Evolutionary conservation across 495 filamentous ascomycete genomes (phyloP).

Genomic region (Cercophora sp.): DNA sequence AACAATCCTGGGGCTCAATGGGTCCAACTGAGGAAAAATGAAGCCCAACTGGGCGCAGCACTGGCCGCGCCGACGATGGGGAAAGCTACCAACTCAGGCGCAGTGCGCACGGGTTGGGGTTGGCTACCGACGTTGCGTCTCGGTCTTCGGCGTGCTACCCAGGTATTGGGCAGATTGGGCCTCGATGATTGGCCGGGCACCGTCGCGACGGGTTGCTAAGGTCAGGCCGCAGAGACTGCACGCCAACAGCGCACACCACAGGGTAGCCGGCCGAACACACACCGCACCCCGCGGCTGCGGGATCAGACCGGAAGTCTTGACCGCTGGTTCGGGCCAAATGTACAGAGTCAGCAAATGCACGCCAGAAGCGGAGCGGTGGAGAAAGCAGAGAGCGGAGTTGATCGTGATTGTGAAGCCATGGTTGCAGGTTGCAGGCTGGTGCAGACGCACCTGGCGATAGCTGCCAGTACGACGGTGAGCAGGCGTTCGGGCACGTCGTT

Average conservation of each 20-base stretch:
- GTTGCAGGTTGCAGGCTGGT: conserved; percentile 6
- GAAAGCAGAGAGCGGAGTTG: conserved; percentile 2
- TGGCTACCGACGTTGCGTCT: too few species aligned
- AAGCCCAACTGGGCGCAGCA: conserved; percentile 6
- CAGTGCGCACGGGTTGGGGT: too few species aligned
- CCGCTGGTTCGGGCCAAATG: conserved; percentile 9
- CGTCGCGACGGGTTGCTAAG: too few species aligned
- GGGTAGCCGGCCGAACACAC: conserved; percentile 2
- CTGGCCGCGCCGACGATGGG: too few species aligned
- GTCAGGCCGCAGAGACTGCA: conserved; percentile 3
- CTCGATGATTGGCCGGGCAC: conserved; percentile 9
- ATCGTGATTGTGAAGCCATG: conserved; percentile 4
- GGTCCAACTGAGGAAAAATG: too few species aligned
- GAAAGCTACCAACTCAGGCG: too few species aligned
- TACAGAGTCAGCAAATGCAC: conserved; percentile 6
- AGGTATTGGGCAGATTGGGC: not conserved
- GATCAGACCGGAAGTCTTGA: conserved; percentile 5
- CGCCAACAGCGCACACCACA: conserved; percentile 8
- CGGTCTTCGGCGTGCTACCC: too few species aligned
- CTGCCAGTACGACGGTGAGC: too few species aligned
- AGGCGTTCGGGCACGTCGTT: too few species aligned
- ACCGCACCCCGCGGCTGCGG: conserved; percentile 10
- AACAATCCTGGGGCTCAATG: not conserved
- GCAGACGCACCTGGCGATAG: conserved; percentile 6
- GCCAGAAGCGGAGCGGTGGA: not conserved